These are phyloP conservation scores for Alternaria alternata DNA, from an alignment of 2,329 filamentous ascomycete species.

Conservation along the genomic window DNA sequence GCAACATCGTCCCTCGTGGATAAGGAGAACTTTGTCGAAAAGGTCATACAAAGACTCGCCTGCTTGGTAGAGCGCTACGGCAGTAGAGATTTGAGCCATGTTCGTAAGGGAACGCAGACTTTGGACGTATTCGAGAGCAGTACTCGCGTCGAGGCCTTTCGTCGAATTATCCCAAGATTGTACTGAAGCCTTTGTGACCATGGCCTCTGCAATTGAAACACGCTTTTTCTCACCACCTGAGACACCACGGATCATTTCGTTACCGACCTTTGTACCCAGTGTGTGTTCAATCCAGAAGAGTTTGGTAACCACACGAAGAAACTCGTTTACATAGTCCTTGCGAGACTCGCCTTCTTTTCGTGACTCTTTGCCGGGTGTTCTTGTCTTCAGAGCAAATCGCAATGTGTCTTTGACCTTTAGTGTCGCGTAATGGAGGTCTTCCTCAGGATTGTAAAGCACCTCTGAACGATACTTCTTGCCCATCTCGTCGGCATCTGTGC, in stretches of 20 bases:
- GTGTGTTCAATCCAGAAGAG: slow-evolving; percentile 77
- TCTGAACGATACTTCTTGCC: slow-evolving; percentile 69
- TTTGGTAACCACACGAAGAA: slow-evolving; percentile 73
- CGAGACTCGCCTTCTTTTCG: slow-evolving; percentile 69
- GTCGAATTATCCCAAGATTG: slow-evolving; percentile 69
- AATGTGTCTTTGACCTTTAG: slow-evolving; percentile 78
- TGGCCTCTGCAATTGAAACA: slow-evolving; percentile 59
- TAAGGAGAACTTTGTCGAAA: slow-evolving; percentile 52
- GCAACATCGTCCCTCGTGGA: slow-evolving; percentile 52
- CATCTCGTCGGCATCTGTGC: slow-evolving; percentile 62
- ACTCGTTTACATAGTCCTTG: slow-evolving; percentile 67
- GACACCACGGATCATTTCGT: slow-evolving; percentile 74
- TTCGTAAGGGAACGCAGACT: slow-evolving; percentile 71
- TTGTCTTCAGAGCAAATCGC: slow-evolving; percentile 73
- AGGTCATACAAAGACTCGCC: slow-evolving; percentile 50
- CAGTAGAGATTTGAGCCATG: slow-evolving; percentile 67
- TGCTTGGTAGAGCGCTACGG: slow-evolving; percentile 77
- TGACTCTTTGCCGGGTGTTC: slow-evolving; percentile 69
- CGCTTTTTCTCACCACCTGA: slow-evolving; percentile 60
- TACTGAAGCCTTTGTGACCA: slow-evolving; percentile 53
- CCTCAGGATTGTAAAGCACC: slow-evolving; percentile 78
- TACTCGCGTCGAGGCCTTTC: slow-evolving; percentile 75
- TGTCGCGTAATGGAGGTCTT: slow-evolving; percentile 80
- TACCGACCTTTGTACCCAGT: slow-evolving; percentile 75
- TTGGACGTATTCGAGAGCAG: slow-evolving; percentile 76